Conservation (phyloP, 805 yeast species). For the Candida maesae region DNA sequence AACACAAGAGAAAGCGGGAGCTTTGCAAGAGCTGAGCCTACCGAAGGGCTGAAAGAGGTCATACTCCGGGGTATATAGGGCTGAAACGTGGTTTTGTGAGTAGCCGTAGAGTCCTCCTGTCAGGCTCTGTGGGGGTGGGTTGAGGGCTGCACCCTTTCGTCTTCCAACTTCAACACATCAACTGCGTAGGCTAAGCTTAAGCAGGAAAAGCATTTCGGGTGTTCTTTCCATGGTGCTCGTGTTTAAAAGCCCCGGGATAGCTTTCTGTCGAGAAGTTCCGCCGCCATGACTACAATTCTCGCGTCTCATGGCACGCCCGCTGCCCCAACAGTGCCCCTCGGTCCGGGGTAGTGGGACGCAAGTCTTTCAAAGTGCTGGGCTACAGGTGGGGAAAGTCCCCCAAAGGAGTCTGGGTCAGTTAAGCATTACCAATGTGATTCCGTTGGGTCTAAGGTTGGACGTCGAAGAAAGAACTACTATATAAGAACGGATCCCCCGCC, state of each 20-base stretch:
- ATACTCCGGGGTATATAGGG: constrained; percentile 2
- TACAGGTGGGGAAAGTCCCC: not conserved
- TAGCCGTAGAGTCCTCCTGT: constrained; percentile 2
- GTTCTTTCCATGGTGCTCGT: too few species aligned
- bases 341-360: constrained; percentile 9
- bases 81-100: not conserved
- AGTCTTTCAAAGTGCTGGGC: not conserved
- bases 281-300: not conserved
- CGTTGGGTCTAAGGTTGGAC: not conserved
- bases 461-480: too few species aligned
- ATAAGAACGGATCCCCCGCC: not conserved
- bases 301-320: constrained; percentile 1
- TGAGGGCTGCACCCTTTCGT: not conserved
- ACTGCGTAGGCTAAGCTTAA: not conserved
- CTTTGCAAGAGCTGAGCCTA: too few species aligned
- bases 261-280: not conserved
- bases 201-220: not conserved
- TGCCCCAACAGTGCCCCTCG: constrained; percentile 19
- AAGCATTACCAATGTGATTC: not conserved
- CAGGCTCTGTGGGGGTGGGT: not conserved
- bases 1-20: not conserved
- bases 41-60: constrained; percentile 4
- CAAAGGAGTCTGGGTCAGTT: not conserved
- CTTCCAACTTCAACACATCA: not conserved
- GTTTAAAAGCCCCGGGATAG: not conserved